These are phyloP conservation scores for Myochromella boudieri DNA, from an alignment of 768 basidiomycete species.

Conservation along the genomic window DNA sequence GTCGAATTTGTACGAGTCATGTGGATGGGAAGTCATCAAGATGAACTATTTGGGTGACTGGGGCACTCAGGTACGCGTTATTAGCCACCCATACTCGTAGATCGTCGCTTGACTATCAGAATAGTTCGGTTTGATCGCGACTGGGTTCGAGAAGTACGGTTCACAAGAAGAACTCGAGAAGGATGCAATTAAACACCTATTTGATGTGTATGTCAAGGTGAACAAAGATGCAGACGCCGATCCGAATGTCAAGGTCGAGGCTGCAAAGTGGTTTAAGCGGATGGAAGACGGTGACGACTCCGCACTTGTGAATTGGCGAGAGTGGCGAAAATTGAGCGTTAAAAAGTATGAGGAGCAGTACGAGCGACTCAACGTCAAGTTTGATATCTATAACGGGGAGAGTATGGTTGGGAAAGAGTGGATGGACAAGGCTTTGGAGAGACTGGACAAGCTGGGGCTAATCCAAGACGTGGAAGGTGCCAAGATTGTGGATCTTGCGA, in stretches of 20 bases:
- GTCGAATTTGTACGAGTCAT: constrained; percentile 85
- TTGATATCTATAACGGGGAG: constrained; percentile 93
- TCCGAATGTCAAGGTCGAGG: constrained; percentile 69
- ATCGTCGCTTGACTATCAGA: neutral
- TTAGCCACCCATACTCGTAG: neutral
- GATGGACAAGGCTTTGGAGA: constrained; percentile 70
- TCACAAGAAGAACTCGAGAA: constrained; percentile 77
- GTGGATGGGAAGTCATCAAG: constrained; percentile 89
- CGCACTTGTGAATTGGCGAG: constrained; percentile 84
- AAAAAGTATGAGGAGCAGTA: constrained; percentile 89
- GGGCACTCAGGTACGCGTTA: constrained; percentile 84
- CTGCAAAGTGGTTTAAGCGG: constrained; percentile 86
- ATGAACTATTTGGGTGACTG: constrained; percentile 98
- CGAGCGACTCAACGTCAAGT: constrained; percentile 83
- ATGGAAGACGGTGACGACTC: constrained; percentile 93
- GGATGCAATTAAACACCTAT: constrained; percentile 94
- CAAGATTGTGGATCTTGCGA: constrained; percentile 82
- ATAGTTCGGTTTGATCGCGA: constrained; percentile 84
- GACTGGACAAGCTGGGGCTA: constrained; percentile 69
- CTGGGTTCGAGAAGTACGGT: constrained; percentile 92
- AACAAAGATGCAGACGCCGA: constrained; percentile 80
- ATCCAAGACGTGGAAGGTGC: constrained; percentile 80
- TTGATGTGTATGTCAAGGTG: constrained; percentile 92
- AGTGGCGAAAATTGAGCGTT: constrained; percentile 91
- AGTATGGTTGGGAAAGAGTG: constrained; percentile 72